phyloP scores from a whole-genome alignment of 129 eudicot genomes.

The Flaveria trinervia region DNA sequence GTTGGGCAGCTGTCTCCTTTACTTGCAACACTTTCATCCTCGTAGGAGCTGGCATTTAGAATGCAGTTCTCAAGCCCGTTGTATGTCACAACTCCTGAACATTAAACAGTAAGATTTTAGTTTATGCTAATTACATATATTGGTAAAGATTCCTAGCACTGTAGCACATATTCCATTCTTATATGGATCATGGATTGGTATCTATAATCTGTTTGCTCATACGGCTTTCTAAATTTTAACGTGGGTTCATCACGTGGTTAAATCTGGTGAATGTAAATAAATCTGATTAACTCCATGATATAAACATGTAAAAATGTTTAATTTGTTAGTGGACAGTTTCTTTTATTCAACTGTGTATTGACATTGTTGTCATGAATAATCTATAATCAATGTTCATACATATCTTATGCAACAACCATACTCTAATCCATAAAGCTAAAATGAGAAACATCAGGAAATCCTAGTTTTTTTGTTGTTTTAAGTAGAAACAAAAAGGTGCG shows the following conservation, averaged over 20 bases:
- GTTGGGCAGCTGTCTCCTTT: slow-evolving; percentile 55
- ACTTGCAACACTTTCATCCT: slow-evolving; percentile 58
- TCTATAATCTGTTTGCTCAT: not conserved
- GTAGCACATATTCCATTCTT: not conserved
- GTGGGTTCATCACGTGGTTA: not conserved
- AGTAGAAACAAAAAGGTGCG: too few relatives aligned
- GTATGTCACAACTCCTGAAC: slow-evolving; percentile 77
- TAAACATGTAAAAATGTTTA: slow-evolving; percentile 1
- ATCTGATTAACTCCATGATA: not conserved
- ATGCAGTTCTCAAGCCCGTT: slow-evolving; percentile 95
- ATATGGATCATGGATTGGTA: not conserved
- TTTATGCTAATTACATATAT: not conserved
- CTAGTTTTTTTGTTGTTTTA: too few relatives aligned
- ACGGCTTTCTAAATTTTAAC: not conserved
- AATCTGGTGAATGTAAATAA: not conserved
- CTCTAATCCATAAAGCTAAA: too few relatives aligned
- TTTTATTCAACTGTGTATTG: too few relatives aligned
- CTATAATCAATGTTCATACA: too few relatives aligned
- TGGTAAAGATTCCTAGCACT: not conserved
- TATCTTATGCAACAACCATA: too few relatives aligned
- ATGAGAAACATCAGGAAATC: too few relatives aligned
- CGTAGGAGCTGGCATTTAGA: slow-evolving; percentile 50
- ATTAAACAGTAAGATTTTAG: not conserved
- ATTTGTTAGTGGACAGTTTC: not conserved
- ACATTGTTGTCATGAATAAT: too few relatives aligned